Evolutionary conservation across 306 rosid genomes (phyloP).

Genomic region (Quillaja saponaria): DNA sequence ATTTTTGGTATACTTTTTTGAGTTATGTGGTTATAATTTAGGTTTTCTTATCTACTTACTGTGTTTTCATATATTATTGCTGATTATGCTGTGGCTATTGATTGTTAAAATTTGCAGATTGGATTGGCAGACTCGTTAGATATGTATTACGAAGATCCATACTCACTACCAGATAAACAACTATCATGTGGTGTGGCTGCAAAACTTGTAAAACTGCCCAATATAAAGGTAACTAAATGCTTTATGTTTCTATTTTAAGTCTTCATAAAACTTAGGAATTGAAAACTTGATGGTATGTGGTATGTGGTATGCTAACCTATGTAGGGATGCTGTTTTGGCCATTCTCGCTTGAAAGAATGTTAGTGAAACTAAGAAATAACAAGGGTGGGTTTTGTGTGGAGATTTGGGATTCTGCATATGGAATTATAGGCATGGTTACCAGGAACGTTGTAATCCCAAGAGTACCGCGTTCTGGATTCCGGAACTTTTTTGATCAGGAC

Average conservation of each 20-base stretch:
- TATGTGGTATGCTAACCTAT: conserved; percentile 2
- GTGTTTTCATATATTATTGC: no score
- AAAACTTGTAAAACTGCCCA: conserved; percentile 49
- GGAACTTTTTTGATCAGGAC: no score
- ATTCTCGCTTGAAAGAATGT: conserved; percentile 7
- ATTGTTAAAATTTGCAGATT: conserved; percentile 51
- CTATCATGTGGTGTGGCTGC: conserved; percentile 56
- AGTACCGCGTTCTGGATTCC: no score
- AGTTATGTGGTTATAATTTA: no score
- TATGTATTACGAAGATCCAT: conserved; percentile 76
- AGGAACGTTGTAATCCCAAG: no score
- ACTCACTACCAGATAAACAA: conserved; percentile 63
- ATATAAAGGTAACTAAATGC: conserved; percentile 54
- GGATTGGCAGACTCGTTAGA: conserved; percentile 74
- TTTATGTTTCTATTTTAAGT: conserved; percentile 1
- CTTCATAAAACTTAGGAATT: conserved; percentile 6
- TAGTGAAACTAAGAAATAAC: conserved; percentile 17
- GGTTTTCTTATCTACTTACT: no score
- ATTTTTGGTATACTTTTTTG: no score
- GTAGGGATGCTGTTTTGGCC: conserved; percentile 7
- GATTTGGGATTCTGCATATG: no score
- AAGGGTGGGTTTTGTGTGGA: conserved; percentile 10
- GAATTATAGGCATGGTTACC: no score
- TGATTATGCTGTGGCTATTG: no score
- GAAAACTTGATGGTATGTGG: conserved; percentile 13